A percentile compares a stretch with the other conserved stretches of the same genome.
These are phyloP conservation scores for Taphrina deformans DNA, from an alignment of 1,139 yeast species.

Conservation along the genomic window DNA sequence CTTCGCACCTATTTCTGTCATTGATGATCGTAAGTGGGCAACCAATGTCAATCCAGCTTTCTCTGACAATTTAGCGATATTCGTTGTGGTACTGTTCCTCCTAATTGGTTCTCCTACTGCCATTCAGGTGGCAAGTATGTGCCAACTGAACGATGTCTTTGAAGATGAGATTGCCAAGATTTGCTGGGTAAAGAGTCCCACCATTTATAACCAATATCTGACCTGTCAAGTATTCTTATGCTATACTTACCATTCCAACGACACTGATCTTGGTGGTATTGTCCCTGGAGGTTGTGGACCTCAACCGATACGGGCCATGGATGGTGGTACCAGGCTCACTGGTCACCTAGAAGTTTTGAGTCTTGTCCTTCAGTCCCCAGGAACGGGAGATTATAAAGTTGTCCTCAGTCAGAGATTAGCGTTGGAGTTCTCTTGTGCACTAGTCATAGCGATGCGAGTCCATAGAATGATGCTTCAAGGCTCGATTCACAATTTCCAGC, in stretches of 20 bases:
- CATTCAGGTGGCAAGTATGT: constrained; percentile 35
- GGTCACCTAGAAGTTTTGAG: no score
- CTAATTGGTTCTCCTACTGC: constrained; percentile 39
- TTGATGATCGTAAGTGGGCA: constrained; percentile 59
- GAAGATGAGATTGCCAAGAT: constrained; percentile 85
- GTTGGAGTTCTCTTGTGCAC: no score
- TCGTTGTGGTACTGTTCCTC: constrained; percentile 70
- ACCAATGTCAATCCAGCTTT: not conserved
- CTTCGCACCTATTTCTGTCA: constrained; percentile 63
- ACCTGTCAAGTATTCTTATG: constrained; percentile 20
- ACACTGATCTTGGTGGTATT: constrained; percentile 24
- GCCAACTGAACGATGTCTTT: constrained; percentile 54
- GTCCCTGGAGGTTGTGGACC: constrained; percentile 31
- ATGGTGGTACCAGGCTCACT: no score
- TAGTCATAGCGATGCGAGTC: not conserved
- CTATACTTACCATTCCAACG: constrained; percentile 26
- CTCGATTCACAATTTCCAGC: no score
- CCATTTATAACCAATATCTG: not conserved
- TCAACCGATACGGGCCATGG: constrained; percentile 28
- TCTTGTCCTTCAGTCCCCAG: no score
- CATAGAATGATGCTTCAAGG: not conserved
- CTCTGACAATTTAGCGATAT: constrained; percentile 51
- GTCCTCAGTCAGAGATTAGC: no score
- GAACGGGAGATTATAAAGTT: no score
- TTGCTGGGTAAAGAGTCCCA: constrained; percentile 50